Evolutionary conservation across 2,329 filamentous ascomycete genomes (phyloP).

Genomic region (Fusarium secorum): DNA sequence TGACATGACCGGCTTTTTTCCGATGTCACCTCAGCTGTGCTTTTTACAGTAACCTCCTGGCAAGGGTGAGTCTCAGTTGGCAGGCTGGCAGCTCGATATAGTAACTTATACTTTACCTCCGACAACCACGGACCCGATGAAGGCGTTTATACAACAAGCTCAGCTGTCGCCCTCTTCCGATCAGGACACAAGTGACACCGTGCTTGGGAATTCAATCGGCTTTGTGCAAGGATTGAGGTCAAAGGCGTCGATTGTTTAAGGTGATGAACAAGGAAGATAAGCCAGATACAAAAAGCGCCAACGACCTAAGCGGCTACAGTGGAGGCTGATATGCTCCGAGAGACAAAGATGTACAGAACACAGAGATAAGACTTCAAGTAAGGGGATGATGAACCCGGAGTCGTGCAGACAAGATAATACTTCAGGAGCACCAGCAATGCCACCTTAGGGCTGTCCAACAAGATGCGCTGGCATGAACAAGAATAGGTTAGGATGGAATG

Average conservation of each 20-base stretch:
- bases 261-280: neutral
- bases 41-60: neutral
- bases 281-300: neutral
- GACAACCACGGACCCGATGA: conserved; percentile 4
- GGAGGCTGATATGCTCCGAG: conserved; percentile 1
- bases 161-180: conserved; percentile 8
- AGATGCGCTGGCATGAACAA: conserved; percentile 25
- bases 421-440: conserved; percentile 6
- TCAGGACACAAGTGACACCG: conserved; percentile 20
- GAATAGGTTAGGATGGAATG: conserved; percentile 5
- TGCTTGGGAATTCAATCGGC: conserved; percentile 21
- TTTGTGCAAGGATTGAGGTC: conserved; percentile 27
- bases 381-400: conserved; percentile 5
- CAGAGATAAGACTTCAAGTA: neutral
- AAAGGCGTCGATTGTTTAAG: conserved; percentile 21
- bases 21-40: conserved; percentile 17
- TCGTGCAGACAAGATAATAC: conserved; percentile 11
- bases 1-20: neutral
- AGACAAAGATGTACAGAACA: conserved; percentile 1
- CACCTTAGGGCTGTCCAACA: conserved; percentile 23
- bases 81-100: conserved; percentile 33
- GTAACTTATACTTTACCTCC: conserved; percentile 31
- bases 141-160: conserved; percentile 25
- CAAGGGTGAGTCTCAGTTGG: conserved; percentile 24
- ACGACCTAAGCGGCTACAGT: conserved; percentile 1